Base-by-base conservation (phyloP, 1,284 basidiomycete genomes). In the Sporisorium reilianum region DNA sequence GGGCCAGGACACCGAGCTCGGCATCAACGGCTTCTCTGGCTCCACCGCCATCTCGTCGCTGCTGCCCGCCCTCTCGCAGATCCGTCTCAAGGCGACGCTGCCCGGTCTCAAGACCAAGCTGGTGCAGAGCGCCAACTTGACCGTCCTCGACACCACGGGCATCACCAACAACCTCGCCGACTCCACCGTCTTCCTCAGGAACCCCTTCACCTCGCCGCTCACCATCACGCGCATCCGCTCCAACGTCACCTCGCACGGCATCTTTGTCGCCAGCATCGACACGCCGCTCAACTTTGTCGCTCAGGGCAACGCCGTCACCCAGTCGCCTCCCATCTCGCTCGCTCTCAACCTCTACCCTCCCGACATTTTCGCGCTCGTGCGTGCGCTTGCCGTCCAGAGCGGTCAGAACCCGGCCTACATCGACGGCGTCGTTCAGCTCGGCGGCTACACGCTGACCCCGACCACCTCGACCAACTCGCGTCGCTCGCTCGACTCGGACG, bases 341-440 rank as follows among this genome's bases (percentile, higher is more conserved):
- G 85, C 89, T 76, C 87, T 93, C 87, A 92, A 92, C 82, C 88
- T 91, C 68, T 90, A 91, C 74, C 91, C 91, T 23, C 85, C 89
- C n/a, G 86, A 89, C 32, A 86, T 93, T 42, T 93, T 93, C 81
- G 90, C 90, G 0, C 86, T 93, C 18, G 90, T 91, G 30, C 88
- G 91, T 26, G 87, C 87, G 3, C 87, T 92, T 6, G 91, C 90
- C 10, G 86, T 90, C 16, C 87, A 91, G 68, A 90, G 91, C 10
- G 90, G 90, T 3, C 82, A 91, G 63, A 86, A 89, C 74, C 88
- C 89, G 1, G 86, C 87, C 12, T 90, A 90, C 44, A 85, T 93
- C 63, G 92, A 93, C 73, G 89, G 87, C 10, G 89, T 93, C 59
- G 89, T 93, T 9, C 75, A 86, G 34, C 84, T 93, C n/a, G 92